Conservation (phyloP, 2,329 filamentous ascomycete species). For the Periglandula ipomoeae region DNA sequence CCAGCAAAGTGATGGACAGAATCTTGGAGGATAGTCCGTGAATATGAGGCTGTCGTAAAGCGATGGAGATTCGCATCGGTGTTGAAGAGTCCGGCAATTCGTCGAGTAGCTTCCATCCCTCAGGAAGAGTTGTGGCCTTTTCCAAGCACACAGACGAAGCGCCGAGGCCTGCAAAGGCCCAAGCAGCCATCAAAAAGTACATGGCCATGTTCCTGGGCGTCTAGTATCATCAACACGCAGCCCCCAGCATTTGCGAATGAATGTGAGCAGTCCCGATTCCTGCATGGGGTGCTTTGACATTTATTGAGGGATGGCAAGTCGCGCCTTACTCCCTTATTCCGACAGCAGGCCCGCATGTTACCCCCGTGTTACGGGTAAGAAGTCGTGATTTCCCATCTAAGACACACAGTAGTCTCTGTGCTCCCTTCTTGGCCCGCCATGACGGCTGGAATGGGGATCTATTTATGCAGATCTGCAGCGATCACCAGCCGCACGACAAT, state of each 20-base stretch:
- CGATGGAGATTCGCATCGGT: constrained; percentile 21
- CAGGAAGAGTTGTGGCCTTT: constrained; percentile 17
- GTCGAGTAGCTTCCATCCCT: constrained; percentile 21
- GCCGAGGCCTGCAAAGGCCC: constrained; percentile 16
- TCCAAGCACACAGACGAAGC: constrained; percentile 18
- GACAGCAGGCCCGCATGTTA: not conserved
- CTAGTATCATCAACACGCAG: not conserved
- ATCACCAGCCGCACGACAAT: not conserved
- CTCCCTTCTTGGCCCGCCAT: not conserved
- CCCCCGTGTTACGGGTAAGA: not conserved
- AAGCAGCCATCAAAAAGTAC: constrained; percentile 9
- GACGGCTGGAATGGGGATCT: not conserved
- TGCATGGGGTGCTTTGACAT: not conserved
- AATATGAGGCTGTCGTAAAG: constrained; percentile 22
- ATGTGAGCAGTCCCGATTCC: too few species aligned
- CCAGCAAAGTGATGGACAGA: constrained; percentile 21
- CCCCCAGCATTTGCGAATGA: not conserved
- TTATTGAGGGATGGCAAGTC: not conserved
- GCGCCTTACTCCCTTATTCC: not conserved
- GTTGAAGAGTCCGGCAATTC: constrained; percentile 15
- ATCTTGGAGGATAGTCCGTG: constrained; percentile 17
- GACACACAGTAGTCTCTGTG: not conserved
- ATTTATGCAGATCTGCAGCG: not conserved
- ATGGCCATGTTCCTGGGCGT: constrained; percentile 8
- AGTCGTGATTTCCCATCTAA: not conserved